Percentiles rank a stretch among this genome's conserved stretches.
Conservation (phyloP, 148 eudicot species). For the Polygonum maritimum region DNA sequence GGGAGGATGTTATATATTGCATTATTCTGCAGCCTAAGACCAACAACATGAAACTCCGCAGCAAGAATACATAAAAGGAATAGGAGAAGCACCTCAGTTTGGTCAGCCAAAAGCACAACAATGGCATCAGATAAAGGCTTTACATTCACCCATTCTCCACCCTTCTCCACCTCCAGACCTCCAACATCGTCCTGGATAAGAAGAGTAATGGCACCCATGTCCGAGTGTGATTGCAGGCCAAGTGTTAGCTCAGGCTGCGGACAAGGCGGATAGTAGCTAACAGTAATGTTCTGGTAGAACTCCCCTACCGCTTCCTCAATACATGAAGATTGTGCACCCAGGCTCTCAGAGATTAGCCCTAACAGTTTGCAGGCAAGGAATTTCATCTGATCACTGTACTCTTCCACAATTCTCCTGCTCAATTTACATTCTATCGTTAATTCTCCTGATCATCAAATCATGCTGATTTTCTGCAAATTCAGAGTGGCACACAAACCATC, state of each 20-base stretch:
- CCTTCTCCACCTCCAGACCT: slow-evolving; percentile 81
- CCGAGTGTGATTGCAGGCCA: slow-evolving; percentile 87
- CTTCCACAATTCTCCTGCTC: slow-evolving; percentile 54
- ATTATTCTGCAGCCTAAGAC: too few relatives aligned
- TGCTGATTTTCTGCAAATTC: not conserved
- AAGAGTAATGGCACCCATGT: slow-evolving; percentile 73
- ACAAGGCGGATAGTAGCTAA: slow-evolving; percentile 90
- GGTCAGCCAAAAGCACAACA: slow-evolving; percentile 82
- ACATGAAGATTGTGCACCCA: slow-evolving; percentile 51
- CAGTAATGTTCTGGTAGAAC: slow-evolving; percentile 77
- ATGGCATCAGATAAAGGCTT: slow-evolving; percentile 65
- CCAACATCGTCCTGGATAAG: slow-evolving; percentile 86
- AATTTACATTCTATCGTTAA: not conserved
- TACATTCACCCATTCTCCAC: slow-evolving; percentile 74
- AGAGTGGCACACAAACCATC: not conserved
- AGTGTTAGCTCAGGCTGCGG: slow-evolving; percentile 94
- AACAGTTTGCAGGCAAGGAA: slow-evolving; percentile 64
- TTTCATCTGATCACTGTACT: slow-evolving; percentile 67
- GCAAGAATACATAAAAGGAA: not conserved
- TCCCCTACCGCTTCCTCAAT: slow-evolving; percentile 76
- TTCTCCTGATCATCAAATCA: not conserved
- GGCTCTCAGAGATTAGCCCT: slow-evolving; percentile 70
- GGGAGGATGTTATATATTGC: too few relatives aligned
- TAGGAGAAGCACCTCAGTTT: slow-evolving; percentile 66
- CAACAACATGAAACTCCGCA: not conserved